phyloP scores from a whole-genome alignment of 2,329 filamentous ascomycete genomes.

The Cercospora sp. region DNA sequence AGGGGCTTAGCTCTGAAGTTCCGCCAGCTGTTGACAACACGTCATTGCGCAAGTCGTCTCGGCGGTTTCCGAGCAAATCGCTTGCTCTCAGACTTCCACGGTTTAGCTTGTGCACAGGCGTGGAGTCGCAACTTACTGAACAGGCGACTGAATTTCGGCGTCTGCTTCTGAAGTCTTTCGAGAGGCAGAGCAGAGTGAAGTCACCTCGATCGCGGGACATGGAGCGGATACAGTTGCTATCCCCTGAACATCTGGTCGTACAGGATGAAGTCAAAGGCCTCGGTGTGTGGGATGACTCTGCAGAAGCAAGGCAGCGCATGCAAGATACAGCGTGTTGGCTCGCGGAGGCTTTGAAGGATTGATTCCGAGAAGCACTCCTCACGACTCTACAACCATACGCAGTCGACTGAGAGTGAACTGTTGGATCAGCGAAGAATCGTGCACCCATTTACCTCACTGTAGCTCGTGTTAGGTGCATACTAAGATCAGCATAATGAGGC shows the following conservation, averaged over 20 bases:
- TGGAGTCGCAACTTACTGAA: constrained; percentile 42
- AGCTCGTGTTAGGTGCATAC: background rate
- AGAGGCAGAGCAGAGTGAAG: constrained; percentile 32
- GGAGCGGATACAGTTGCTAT: constrained; percentile 22
- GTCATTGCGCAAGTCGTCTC: constrained; percentile 36
- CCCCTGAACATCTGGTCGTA: constrained; percentile 35
- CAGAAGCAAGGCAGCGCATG: constrained; percentile 26
- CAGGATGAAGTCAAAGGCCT: constrained; percentile 39
- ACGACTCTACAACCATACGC: background rate
- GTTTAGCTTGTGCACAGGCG: constrained; percentile 45
- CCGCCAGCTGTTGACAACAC: background rate
- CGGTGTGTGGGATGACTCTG: constrained; percentile 30
- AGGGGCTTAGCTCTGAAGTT: background rate
- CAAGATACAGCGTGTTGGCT: constrained; percentile 28
- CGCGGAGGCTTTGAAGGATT: constrained; percentile 4
- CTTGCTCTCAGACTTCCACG: constrained; percentile 44
- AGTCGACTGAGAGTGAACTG: background rate
- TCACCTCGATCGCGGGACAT: background rate
- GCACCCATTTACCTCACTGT: background rate
- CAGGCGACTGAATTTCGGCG: constrained; percentile 47
- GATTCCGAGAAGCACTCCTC: background rate
- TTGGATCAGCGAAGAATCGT: background rate
- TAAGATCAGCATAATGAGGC: background rate
- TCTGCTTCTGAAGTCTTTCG: constrained; percentile 44
- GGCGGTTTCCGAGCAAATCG: constrained; percentile 47